Base-by-base conservation (phyloP, 1,284 basidiomycete species). In the Ganoderma lingzhi region DNA sequence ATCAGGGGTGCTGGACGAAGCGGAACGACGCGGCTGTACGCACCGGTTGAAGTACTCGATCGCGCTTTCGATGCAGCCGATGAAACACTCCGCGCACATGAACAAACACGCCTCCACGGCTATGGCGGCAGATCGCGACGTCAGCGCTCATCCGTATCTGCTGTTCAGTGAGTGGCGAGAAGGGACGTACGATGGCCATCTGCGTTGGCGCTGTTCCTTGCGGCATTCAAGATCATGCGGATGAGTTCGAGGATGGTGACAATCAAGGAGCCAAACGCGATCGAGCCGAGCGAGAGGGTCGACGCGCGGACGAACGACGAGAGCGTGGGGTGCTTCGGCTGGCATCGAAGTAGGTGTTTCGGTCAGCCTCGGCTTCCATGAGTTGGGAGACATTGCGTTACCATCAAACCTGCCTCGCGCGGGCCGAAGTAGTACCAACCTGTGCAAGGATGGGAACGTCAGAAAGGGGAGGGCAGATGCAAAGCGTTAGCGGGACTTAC, bases 201-300 rank as follows among this genome's bases (percentile, higher is more conserved):
- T 0, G 84, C 84, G 39, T 85, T 86, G n/a, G 93, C 92, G 71
- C 89, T 90, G 76, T 92, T 88, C 73, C 90, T 85, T 15, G 90
- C 81, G 28, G 88, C 81, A 65, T 90, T 88, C 62, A 97, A 78
- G 53, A 95, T 77, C 68, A 95, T 84, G 59, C 90, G 84, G 58
- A 96, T 74, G 5, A 96, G 78, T 75, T 97, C 96, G 60, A 97
- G 84, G 39, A 97, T 78, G 0, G 96, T 95, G 58, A 97, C 95
- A 71, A 97, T 94, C 75, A 97, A 83, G 2, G 92, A 94, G 5
- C 96, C 96, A 76, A 97, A 96, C 5, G 94, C 94, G 75, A 97
- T 96, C 0, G 93, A 95, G 6, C 95, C 96, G 39, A 98, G 86
- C 0, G 94, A 96, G 65, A 93, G 83, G 0, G 95, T 96, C 17